These are phyloP conservation scores for Nigrospora osmanthi DNA, from an alignment of 2,329 filamentous ascomycete species.

Conservation along the genomic window DNA sequence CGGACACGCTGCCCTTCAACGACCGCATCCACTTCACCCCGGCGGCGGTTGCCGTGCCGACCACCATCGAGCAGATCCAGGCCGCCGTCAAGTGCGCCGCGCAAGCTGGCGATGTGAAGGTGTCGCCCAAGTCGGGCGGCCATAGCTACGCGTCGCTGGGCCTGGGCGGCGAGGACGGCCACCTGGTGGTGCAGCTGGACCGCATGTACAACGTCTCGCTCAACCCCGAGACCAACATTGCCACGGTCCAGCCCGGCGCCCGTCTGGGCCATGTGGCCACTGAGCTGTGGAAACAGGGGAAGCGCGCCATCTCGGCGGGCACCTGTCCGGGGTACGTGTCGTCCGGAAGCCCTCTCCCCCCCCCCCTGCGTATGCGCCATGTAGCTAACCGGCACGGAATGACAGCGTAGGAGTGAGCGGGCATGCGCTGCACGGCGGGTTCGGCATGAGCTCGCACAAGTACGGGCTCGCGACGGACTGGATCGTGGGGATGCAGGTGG, in stretches of 20 bases:
- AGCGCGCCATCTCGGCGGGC: slow-evolving; percentile 25
- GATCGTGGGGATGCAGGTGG: slow-evolving; percentile 24
- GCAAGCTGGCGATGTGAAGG: slow-evolving; percentile 26
- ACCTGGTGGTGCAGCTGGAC: slow-evolving; percentile 35
- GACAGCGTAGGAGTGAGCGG: slow-evolving; percentile 25
- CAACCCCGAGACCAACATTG: slow-evolving; percentile 27
- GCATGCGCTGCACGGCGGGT: slow-evolving; percentile 26
- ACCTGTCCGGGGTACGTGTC: slow-evolving; percentile 27
- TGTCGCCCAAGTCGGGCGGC: slow-evolving; percentile 36
- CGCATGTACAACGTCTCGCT: slow-evolving; percentile 31
- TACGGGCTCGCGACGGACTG: slow-evolving; percentile 38
- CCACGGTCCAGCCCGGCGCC: slow-evolving; percentile 32
- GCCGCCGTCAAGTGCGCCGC: slow-evolving; percentile 33
- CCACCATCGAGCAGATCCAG: slow-evolving; percentile 30
- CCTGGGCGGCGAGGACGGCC: slow-evolving; percentile 34
- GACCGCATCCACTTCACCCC: slow-evolving; percentile 20
- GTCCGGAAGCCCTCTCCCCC: slow-evolving; percentile 31
- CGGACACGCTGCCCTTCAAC: slow-evolving; percentile 18
- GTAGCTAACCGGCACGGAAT: slow-evolving; percentile 20
- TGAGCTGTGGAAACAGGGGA: slow-evolving; percentile 20
- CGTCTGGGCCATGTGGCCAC: slow-evolving; percentile 29
- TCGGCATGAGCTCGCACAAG: slow-evolving; percentile 28
- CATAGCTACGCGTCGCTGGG: slow-evolving; percentile 39
- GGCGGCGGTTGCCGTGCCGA: slow-evolving; percentile 31
- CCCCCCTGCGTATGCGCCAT: slow-evolving; percentile 25